Conservation (phyloP, 202 grass and related monocot genomes). For the Musa balbisiana region DNA sequence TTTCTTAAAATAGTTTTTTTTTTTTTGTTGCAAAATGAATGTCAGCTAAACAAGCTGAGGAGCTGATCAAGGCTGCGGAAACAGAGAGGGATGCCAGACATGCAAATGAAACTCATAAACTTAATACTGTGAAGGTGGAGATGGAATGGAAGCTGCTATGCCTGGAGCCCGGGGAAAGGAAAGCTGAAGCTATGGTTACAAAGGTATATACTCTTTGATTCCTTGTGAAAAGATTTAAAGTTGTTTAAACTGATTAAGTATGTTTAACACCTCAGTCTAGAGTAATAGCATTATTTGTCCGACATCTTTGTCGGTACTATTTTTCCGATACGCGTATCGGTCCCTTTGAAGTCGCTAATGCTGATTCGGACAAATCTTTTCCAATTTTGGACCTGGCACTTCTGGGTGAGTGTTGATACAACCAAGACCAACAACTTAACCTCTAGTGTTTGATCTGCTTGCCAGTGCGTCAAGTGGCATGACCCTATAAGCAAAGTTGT, state of each 20-base stretch:
- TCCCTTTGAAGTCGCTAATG: too few relatives aligned
- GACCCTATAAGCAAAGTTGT: background rate
- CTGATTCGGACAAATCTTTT: too few relatives aligned
- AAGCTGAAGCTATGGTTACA: constrained; percentile 35
- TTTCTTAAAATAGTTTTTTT: constrained; percentile 11
- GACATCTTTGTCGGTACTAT: too few relatives aligned
- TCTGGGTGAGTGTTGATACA: background rate
- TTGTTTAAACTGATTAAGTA: background rate
- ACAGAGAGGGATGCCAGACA: constrained; percentile 49
- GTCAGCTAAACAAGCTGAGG: constrained; percentile 46
- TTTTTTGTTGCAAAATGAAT: constrained; percentile 13
- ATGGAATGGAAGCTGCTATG: too few relatives aligned
- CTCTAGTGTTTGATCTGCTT: background rate
- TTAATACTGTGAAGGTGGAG: too few relatives aligned
- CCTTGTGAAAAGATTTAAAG: background rate
- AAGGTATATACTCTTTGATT: constrained; percentile 32
- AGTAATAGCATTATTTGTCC: too few relatives aligned
- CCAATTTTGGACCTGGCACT: too few relatives aligned
- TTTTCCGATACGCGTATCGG: too few relatives aligned
- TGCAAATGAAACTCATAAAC: too few relatives aligned
- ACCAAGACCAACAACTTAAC: background rate
- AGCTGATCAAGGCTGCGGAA: constrained; percentile 38
- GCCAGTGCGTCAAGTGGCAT: background rate
- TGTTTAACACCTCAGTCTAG: background rate
- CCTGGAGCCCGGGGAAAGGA: constrained; percentile 49